These are phyloP conservation scores for Hortiboletus flavorubellus DNA, from an alignment of 768 basidiomycete species.

Conservation along the genomic window DNA sequence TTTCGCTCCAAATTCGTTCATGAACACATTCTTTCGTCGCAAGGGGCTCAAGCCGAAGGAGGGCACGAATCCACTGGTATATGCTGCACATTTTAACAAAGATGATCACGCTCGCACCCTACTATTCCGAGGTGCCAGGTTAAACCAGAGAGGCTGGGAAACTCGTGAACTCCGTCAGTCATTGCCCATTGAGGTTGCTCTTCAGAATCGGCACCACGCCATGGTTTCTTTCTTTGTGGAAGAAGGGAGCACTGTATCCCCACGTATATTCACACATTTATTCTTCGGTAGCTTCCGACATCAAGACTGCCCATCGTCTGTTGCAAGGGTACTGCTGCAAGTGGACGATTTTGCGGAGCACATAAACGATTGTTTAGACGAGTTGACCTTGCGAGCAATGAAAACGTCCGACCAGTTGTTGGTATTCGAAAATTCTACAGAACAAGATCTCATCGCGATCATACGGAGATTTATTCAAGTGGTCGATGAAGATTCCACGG, in stretches of 20 bases:
- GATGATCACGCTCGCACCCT: background rate
- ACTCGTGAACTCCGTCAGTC: background rate
- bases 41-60: background rate
- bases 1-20: background rate
- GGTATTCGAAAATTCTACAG: background rate
- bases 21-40: background rate
- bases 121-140: background rate
- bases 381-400: background rate
- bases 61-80: slow-evolving; percentile 2
- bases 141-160: background rate
- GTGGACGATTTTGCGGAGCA: background rate
- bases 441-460: background rate
- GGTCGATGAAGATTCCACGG: background rate
- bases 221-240: background rate
- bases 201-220: background rate
- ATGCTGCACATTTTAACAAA: slow-evolving; percentile 2
- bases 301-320: no score
- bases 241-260: background rate
- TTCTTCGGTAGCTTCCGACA: no score
- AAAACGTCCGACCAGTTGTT: background rate
- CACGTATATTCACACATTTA: background rate
- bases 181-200: background rate
- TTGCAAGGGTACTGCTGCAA: background rate
- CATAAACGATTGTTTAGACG: background rate
- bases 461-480: background rate